Conservation (phyloP, 1,284 basidiomycete species). For the Volvariella surrecta region DNA sequence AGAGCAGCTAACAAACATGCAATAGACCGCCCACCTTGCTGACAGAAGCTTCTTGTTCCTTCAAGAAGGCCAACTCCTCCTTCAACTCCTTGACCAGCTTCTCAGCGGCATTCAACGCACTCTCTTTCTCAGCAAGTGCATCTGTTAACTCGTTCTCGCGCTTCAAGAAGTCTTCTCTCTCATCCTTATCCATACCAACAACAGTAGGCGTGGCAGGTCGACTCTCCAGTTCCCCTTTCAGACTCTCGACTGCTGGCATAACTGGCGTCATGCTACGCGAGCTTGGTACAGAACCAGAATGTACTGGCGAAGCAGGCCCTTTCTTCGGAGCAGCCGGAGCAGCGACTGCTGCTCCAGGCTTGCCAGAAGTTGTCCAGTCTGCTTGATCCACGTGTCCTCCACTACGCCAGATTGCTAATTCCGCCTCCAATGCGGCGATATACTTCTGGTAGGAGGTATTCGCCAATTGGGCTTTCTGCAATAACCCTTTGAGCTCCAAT, state of each 20-base stretch:
- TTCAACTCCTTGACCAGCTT: conserved; percentile 80
- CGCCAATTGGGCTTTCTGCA: conserved; percentile 87
- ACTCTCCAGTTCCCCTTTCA: conserved; percentile 68
- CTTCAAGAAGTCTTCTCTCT: conserved; percentile 94
- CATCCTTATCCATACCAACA: conserved; percentile 87
- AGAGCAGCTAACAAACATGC: conserved; percentile 2
- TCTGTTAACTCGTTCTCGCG: conserved; percentile 97
- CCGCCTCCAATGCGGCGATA: conserved; percentile 85
- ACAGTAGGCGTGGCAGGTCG: conserved; percentile 83
- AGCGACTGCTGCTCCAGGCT: conserved; percentile 31
- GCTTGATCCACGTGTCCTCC: conserved; percentile 83
- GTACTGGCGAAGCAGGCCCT: conserved; percentile 48
- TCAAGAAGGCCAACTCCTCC: conserved; percentile 82
- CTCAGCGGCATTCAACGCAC: conserved; percentile 63
- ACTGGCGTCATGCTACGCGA: conserved; percentile 77
- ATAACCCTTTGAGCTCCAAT: conserved; percentile 86
- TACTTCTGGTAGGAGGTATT: conserved; percentile 82
- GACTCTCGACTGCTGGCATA: conserved; percentile 70
- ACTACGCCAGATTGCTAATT: conserved; percentile 85
- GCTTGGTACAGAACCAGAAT: conserved; percentile 49
- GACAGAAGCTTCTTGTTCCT: conserved; percentile 79
- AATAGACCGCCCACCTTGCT: conserved; percentile 47
- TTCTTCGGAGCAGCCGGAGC: conserved; percentile 41
- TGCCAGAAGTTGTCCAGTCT: conserved; percentile 76
- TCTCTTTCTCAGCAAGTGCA: conserved; percentile 88